Base-by-base conservation (phyloP, 202 grass and related monocot species). In the Schoenoplectus triqueter region DNA sequence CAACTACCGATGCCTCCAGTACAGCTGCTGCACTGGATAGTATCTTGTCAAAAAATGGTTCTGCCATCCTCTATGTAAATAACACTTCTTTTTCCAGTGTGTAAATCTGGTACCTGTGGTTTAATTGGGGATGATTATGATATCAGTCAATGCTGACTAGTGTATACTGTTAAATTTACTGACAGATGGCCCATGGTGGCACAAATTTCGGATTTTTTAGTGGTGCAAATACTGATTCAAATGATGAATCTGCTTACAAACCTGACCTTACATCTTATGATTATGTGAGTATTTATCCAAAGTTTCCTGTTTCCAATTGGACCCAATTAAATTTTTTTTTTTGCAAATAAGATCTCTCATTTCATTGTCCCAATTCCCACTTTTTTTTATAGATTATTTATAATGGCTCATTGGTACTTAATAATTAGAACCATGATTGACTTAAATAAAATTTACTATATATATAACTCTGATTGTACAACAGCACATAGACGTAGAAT, bases 111-210 rank as follows among this genome's bases (percentile, higher is more conserved):
- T 47, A 68, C 20, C 72, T 83, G 71, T 73, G 17, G n/a, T 73
- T 78, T 68, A 41, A 81, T 65, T 81, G 57, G 52, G 86, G 84
- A 11, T 4, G 84, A 83, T 84, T 56, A 76, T 88, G 49, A 73
- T 66, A 69, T 82, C 6, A 59, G 59, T 59, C 64, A 89, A 73
- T 80, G 62, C 7, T 93, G 54, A 78, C 31, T 60, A 42, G 1
- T 4, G 13, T 78, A 59, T 42, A 31, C 49, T 55, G 49, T 78
- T 78, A 52, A 59, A 56, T 59, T 60, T 78, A 78, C 14, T 49
- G 88, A 66, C 85, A 98, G 95, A 98, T 98, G 95, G 92, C 95
- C 81, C 95, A 98, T 91, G 92, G 95, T 85, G 95, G 95, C 85
- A 98, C 92, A 10, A 98, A 98, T 87, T 98, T 98, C 89, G 91